Base-by-base conservation (phyloP, 345 rosid genomes). In the Trapa bicornis region DNA sequence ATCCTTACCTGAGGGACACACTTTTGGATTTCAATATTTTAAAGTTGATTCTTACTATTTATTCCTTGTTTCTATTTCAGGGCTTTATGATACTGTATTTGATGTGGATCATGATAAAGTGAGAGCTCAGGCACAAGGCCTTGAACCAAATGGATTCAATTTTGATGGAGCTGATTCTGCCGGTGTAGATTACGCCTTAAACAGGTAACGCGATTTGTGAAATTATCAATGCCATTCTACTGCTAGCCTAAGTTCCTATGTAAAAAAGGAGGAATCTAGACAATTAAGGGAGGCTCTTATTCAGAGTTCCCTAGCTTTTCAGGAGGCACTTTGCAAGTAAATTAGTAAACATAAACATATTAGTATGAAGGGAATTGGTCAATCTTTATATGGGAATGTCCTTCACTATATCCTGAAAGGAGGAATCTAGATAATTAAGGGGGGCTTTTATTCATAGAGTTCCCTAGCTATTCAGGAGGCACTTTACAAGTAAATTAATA, bases 131-230 rank as follows among this genome's bases (percentile, higher is more conserved):
- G 87, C 85, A 54, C 87, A 84, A 76, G 92, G 87, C 57, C 79
- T 87, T 53, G 98, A 93, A 73, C 85, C 98, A n/a, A 93, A 93
- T 70, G 98, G 97, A 67, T 93, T 85, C 67, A 88, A 42, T 76
- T 93, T 93, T 60, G 97, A 90, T 37, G 96, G 89, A 67, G 97
- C 97, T 64, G 97, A 93, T 79, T 62, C 75, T 72, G 81, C 81
- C 66, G 96, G 97, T 39, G 84, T 90, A 4, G 92, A 93, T 66
- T 88, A 88, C 78, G 97, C 96, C 75, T 80, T 90, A 45, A 83
- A 90, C 71, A 83, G 97, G 97, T 93, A 76, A 80, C 75, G 61
- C 15, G 12, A 47, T 68, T 6, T 7, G 35, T 36, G 14, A 42
- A 45, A 1, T 10, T 9, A 32, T 37, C 68, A 10, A 9, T 37